Evolutionary conservation across 1,139 yeast species (phyloP), one percentile per base, ranked within the genome.

Genomic region (Scheffersomyces parashehatae): DNA sequence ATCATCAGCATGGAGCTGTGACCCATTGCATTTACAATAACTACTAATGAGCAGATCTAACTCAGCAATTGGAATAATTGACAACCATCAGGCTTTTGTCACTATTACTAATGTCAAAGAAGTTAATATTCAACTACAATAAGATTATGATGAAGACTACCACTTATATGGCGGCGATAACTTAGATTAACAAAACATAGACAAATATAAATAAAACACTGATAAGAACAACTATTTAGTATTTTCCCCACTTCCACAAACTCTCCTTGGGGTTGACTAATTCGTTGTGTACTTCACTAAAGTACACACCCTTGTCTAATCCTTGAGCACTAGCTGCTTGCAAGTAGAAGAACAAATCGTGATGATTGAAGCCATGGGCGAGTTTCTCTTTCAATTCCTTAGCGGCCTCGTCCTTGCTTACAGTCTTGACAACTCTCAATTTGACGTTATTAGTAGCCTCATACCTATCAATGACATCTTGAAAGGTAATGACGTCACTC

Each of bases 211-310:
- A 16, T 16, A 1, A 5, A 16, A 16, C 20, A 16, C 20, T 5
- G 6, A 5, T 16, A 5, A 16, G 20, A 16, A 16, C 6, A 16
- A 16, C 32, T 30, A 14, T 5, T 34, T 48, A 54, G 42, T 39
- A 68, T 43, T 61, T 66, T 15, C 59, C 67, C 85, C 85, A 81
- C 53, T 72, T 73, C 77, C 82, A 82, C 39, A 74, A 53, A 2
- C 66, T 58, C 58, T 77, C 78, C 15, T 69, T 70, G 2, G 86
- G 86, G 57, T 82, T 82, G 44, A 82, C 68, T 33, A 76, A 54
- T 52, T 82, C 85, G 43, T 73, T 71, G 38, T 79, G 77, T 49
- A 65, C 64, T 9, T 52, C 45, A 3, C 49, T 47, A 29, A 60
- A 54, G 46, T 14, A 31, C 16, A 65, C 43, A 46, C 80, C 81